Evolutionary conservation across 345 rosid genomes (phyloP).

Genomic region (Salix viminalis): DNA sequence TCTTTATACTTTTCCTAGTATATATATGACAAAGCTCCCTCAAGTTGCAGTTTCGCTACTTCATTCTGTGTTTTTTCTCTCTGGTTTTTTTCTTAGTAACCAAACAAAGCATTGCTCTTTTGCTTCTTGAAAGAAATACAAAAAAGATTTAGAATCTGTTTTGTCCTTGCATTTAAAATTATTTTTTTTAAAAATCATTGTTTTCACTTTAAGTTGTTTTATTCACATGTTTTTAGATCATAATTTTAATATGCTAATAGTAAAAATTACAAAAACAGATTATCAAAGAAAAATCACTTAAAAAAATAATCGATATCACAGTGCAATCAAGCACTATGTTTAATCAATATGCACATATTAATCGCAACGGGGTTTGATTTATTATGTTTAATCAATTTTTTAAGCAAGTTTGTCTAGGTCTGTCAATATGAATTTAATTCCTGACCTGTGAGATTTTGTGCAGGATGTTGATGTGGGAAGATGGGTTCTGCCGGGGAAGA

Average conservation of each 20-base stretch:
- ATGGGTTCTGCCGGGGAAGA: constrained; percentile 87
- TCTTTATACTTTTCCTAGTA: background rate
- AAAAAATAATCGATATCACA: no score
- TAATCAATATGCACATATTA: background rate
- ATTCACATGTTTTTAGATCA: no score
- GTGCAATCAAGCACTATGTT: background rate
- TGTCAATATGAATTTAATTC: background rate
- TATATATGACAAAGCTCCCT: background rate
- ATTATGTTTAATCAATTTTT: background rate
- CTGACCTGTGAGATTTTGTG: constrained; percentile 8
- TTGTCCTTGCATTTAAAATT: no score
- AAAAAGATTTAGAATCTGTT: no score
- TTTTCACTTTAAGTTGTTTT: no score
- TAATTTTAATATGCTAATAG: no score
- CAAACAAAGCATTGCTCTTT: constrained; percentile 16
- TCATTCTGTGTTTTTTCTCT: background rate
- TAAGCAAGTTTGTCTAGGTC: background rate
- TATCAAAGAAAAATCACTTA: no score
- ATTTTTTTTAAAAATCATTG: no score
- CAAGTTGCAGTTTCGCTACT: background rate
- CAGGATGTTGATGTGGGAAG: constrained; percentile 99
- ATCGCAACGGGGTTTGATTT: constrained; percentile 9
- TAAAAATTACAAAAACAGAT: background rate
- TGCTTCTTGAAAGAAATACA: background rate
- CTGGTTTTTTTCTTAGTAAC: constrained; percentile 11